A percentile compares a stretch with the other conserved stretches of the same genome.
These are phyloP conservation scores for Ilex aquifolium DNA, from an alignment of 257 asterid genomes.

Conservation along the genomic window DNA sequence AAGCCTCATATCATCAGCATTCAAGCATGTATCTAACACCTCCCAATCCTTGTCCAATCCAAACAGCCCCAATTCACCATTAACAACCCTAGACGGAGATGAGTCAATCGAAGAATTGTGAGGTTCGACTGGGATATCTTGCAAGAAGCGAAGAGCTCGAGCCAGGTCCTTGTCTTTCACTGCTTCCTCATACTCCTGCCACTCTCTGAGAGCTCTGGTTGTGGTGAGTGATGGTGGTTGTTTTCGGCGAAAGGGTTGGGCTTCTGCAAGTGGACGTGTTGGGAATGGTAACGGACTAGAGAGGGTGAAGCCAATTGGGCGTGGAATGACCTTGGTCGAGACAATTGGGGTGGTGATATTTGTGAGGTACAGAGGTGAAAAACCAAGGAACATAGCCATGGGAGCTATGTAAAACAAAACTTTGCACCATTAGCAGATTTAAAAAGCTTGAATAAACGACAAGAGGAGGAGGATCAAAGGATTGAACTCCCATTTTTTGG, in stretches of 20 bases:
- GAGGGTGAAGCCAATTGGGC: slow-evolving; percentile 9
- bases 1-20: slow-evolving; percentile 93
- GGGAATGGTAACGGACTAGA: slow-evolving; percentile 5
- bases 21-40: slow-evolving; percentile 80
- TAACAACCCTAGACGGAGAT: neutral
- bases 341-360: slow-evolving; percentile 4
- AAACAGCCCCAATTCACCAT: slow-evolving; percentile 10
- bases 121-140: slow-evolving; percentile 29
- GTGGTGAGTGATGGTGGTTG: slow-evolving; percentile 3
- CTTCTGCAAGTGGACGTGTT: neutral
- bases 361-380: slow-evolving; percentile 8
- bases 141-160: slow-evolving; percentile 75
- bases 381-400: neutral
- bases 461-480: too few species aligned
- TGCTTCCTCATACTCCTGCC: slow-evolving; percentile 92
- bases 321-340: neutral
- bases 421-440: too few species aligned
- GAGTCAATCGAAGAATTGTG: slow-evolving; percentile 27
- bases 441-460: too few species aligned
- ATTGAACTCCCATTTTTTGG: too few species aligned
- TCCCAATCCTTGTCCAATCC: slow-evolving; percentile 60
- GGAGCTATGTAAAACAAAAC: too few species aligned
- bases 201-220: slow-evolving; percentile 56
- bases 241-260: slow-evolving; percentile 6
- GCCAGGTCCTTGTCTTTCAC: slow-evolving; percentile 83